Base-by-base conservation (phyloP, 2,329 filamentous ascomycete genomes). In the Colletotrichum acutatum region DNA sequence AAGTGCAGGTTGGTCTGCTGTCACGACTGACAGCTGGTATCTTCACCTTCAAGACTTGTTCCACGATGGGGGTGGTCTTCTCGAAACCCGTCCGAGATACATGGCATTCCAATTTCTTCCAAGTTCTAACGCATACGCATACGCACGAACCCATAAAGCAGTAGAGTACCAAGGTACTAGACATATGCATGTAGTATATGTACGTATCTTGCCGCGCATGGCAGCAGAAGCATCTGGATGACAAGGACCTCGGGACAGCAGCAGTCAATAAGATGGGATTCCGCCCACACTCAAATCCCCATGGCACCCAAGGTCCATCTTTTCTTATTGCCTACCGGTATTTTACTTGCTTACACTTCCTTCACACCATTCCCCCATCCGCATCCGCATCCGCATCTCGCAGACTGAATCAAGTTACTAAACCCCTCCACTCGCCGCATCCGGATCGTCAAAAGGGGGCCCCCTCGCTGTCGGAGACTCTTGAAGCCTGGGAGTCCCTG, bases 371-470 rank as follows among this genome's bases (percentile, higher is more conserved):
- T 26, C 46, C 3, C 37, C 37, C 42, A 53, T 57, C 54, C 11
- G 19, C 58, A 58, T 68, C 30, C 8, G 12, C 57, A 57, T 68
- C 32, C 24, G 37, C 69, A 46, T 42, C 52, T 30, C 12, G 37
- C 68, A 53, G 66, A 28, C n/a, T 28, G 14, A 16, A 24, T n/a
- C 37, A 42, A 42, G 37, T 42, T 7, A 19, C 37, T 14, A 42
- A 42, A 42, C 37, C 37, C 37, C 53, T 19, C 37, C 37, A 42
- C 22, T 68, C 42, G 59, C 69, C 59, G 58, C 65, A 63, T 72
- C 30, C 58, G 49, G 58, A 68, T 58, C 65, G 49, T 28, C 65
- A 53, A 63, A 63, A 32, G 4, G 49, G 30, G 53, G 62, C 37
- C 11, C 19, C 46, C 32, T 59, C 59, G 66, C 49, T 63, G n/a